Evolutionary conservation across 495 filamentous ascomycete species (phyloP), one percentile per base, ranked within the genome.

Genomic region (Lophium mytilinum): DNA sequence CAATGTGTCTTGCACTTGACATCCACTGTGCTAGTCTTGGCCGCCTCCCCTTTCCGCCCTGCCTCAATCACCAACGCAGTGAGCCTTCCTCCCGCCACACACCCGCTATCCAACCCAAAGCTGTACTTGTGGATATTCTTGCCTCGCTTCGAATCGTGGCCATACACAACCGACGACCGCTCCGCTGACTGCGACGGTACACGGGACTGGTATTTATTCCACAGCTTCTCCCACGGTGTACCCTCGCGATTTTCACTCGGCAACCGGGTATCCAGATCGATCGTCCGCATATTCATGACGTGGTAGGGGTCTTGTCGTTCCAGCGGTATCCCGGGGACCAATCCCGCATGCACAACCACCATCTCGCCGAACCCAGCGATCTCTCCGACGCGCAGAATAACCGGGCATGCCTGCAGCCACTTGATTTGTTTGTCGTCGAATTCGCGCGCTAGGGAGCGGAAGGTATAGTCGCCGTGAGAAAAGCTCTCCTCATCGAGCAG

Each of bases 261-360:
- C 5, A 86, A 71, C 49, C 80, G 77, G 3, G 80, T 82, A 18
- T 81, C 69, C 37, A 79, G 61, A 66, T 85, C 79, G 43, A 96
- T 83, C 3, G 82, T 88, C 47, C 88, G 82, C 90, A 98, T 95
- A 63, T 87, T 91, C 90, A 97, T 96, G 12, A 86, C 84, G 43
- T 82, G 81, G 63, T 80, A 81, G 0, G 90, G 84, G 71, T 95
- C 88, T 62, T 95, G 88, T 53, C 79, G 75, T 49, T 86, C 77
- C 4, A 95, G 74, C 0, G 77, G 68, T 7, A 95, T 74, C 0
- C 80, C 86, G 0, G 92, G 88, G 0, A 90, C 80, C 1, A 96
- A 68, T 1, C 93, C 93, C 0, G 79, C 93, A 73, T 98, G 93
- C 3, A 90, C 90, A 43, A 93, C 83, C 3, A 84, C 74, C 0